Evolutionary conservation across 306 rosid species (phyloP).

Genomic region (Quercus bicolor): DNA sequence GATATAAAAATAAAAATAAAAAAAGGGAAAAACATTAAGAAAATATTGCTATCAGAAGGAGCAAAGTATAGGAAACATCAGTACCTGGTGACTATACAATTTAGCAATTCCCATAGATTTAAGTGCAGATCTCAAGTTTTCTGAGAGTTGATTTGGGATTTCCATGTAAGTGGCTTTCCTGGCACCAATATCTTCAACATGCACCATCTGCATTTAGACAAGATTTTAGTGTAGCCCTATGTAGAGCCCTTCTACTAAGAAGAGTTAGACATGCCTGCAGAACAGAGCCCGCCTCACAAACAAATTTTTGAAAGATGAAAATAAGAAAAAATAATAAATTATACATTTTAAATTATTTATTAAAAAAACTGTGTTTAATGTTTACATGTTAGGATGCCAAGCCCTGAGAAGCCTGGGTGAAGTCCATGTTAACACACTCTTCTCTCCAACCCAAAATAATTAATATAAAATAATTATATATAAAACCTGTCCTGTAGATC

Average conservation of each 20-base stretch:
- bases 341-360: too few species aligned
- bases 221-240: slow-evolving; percentile 24
- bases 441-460: slow-evolving; percentile 10
- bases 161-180: slow-evolving; percentile 56
- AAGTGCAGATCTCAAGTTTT: slow-evolving; percentile 57
- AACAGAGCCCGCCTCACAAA: background rate
- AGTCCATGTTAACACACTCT: slow-evolving; percentile 12
- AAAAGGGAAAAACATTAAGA: slow-evolving; percentile 11
- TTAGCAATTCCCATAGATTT: slow-evolving; percentile 59
- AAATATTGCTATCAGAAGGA: slow-evolving; percentile 11
- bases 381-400: slow-evolving; percentile 9
- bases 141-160: slow-evolving; percentile 57
- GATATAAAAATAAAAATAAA: background rate
- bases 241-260: background rate
- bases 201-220: slow-evolving; percentile 63
- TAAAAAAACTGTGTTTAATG: slow-evolving; percentile 2
- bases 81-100: slow-evolving; percentile 88
- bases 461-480: slow-evolving; percentile 20
- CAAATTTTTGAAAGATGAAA: background rate
- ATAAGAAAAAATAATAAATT: background rate
- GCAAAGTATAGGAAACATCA: slow-evolving; percentile 20
- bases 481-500: slow-evolving; percentile 73
- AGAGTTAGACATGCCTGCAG: slow-evolving; percentile 4
- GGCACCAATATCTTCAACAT: slow-evolving; percentile 66
- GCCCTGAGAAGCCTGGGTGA: slow-evolving; percentile 7